Evolutionary conservation across 257 asterid genomes (phyloP).

Genomic region (Buddleja alternifolia): DNA sequence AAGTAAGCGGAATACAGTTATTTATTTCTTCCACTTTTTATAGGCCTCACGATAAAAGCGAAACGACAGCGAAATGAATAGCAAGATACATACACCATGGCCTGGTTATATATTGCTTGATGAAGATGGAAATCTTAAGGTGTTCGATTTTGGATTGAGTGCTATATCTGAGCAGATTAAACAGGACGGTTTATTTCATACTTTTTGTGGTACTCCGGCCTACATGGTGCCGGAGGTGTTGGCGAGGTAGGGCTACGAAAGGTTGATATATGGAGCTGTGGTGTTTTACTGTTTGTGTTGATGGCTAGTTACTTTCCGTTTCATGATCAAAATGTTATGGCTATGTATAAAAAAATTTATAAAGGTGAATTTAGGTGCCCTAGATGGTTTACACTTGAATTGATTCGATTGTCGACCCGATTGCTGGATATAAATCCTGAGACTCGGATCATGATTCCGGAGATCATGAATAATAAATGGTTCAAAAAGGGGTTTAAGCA

Average conservation of each 20-base stretch:
- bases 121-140: too few species aligned
- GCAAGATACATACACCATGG: too few species aligned
- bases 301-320: conserved; percentile 43
- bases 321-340: conserved; percentile 39
- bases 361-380: too few species aligned
- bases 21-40: too few species aligned
- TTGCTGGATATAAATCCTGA: conserved; percentile 46
- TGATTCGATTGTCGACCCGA: conserved; percentile 20
- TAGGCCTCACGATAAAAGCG: too few species aligned
- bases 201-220: conserved; percentile 43
- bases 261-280: conserved; percentile 45
- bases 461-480: too few species aligned
- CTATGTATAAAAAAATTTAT: conserved; percentile 39
- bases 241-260: conserved; percentile 38
- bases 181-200: conserved; percentile 42
- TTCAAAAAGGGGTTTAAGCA: too few species aligned
- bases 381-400: conserved; percentile 37
- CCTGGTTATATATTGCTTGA: conserved; percentile 35
- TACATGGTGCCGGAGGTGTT: conserved; percentile 42
- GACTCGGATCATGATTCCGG: conserved; percentile 45
- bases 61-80: too few species aligned
- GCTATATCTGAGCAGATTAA: conserved; percentile 38
- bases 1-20: too few species aligned
- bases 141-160: conserved; percentile 40
- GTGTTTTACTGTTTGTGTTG: conserved; percentile 36